Base-by-base conservation (phyloP, 2,329 filamentous ascomycete genomes). In the Diaporthe ampelina region DNA sequence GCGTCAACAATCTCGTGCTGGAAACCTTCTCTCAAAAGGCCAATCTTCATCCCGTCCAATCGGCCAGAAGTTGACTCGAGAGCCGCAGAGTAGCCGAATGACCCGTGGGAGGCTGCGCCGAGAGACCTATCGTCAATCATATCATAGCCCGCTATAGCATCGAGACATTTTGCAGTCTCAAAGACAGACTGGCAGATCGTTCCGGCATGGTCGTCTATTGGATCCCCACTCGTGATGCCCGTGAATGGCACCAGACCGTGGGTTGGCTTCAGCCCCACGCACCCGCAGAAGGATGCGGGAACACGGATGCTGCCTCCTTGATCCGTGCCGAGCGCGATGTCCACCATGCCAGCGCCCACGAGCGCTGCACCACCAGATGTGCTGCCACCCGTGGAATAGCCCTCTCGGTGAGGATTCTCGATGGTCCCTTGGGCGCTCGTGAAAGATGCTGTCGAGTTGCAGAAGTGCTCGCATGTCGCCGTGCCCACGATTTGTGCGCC, bases 381-480 rank as follows among this genome's bases (percentile, higher is more conserved):
- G 61, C 86, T 88, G 1, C 88, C 88, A 3, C 88, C 87, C 11
- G 85, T 81, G 0, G 83, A 87, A 76, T 88, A 88, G 0, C 86
- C 87, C 65, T 80, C 78, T 0, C 76, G 77, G 40, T 82, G 82
- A 0, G 87, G 87, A 58, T 87, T 89, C 15, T 88, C 81, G 8
- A 89, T 82, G 0, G 80, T 79, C 0, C 88, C 87, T 21, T 85
- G 85, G 8, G 85, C 85, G 48, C 83, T 85, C 0, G 85, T 88
- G 74, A 85, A 88, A 0, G 86, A 87, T 0, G 84, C 83, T 1
- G 86, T 86, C 0, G 85, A 86, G 74, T 86, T 85, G 76, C 87
- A 90, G 63, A 87, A 86, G 76, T 89, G 88, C 75, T 91, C 89
- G 73, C 89, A 91, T 0, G 84, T 84, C 0, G 87, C 83, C 0